These are phyloP conservation scores for Eucalyptus albens DNA, from an alignment of 345 rosid genomes.

Conservation along the genomic window DNA sequence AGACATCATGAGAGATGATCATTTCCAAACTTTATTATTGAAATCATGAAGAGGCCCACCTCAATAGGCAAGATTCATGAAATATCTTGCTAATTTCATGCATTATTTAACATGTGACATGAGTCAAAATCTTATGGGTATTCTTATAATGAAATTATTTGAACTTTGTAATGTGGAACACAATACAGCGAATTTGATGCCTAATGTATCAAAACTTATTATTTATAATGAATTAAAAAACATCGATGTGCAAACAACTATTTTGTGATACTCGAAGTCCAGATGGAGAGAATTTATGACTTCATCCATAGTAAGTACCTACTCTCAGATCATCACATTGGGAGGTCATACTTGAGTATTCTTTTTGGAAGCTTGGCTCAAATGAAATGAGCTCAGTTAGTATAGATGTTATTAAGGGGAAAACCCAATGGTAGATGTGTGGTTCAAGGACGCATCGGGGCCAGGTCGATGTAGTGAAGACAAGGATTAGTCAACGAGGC, in stretches of 20 bases:
- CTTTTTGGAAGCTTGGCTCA: neutral
- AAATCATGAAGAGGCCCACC: neutral
- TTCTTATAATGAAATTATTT: neutral
- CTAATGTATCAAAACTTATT: neutral
- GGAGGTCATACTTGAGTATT: neutral
- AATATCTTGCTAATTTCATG: neutral
- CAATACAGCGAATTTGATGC: neutral
- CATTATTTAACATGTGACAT: neutral
- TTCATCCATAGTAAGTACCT: neutral
- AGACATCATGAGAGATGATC: neutral
- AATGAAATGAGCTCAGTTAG: neutral
- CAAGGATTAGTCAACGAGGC: neutral
- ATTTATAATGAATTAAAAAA: neutral
- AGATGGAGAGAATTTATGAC: neutral
- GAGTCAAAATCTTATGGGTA: neutral
- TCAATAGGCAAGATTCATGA: neutral
- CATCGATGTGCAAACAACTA: neutral
- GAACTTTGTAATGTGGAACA: neutral
- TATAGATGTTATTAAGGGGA: accelerated
- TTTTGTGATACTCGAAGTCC: neutral
- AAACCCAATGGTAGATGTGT: neutral
- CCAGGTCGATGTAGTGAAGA: neutral
- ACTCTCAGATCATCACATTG: neutral
- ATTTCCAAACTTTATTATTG: neutral
- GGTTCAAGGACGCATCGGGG: neutral